phyloP scores from a whole-genome alignment of 768 basidiomycete species.

The Tricholoma hemisulphureum region DNA sequence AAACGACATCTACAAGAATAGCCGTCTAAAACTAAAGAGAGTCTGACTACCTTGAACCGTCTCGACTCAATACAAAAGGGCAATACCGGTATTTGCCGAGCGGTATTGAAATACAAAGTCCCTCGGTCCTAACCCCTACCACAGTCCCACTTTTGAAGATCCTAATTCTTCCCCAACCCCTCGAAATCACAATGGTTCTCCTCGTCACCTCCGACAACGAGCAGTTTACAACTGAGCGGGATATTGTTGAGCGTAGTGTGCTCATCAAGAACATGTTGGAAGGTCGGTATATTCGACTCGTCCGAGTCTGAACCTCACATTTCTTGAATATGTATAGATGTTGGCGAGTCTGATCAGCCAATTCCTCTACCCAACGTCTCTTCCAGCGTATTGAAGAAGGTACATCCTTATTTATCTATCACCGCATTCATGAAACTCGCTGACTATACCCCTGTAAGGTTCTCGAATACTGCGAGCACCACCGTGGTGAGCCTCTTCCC shows the following conservation, averaged over 20 bases:
- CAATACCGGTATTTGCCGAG: conserved; percentile 40
- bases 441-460: conserved; percentile 51
- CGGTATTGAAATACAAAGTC: conserved; percentile 27
- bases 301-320: conserved; percentile 3
- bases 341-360: conserved; percentile 91
- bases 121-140: conserved; percentile 6
- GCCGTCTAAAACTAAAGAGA: neutral
- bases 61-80: conserved; percentile 4
- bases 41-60: neutral
- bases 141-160: conserved; percentile 18
- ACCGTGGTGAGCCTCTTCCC: conserved; percentile 95
- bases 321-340: conserved; percentile 59
- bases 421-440: neutral
- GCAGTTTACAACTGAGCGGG: conserved; percentile 88
- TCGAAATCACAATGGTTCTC: conserved; percentile 60
- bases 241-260: conserved; percentile 92
- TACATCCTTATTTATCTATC: conserved; percentile 22
- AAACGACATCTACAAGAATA: conserved; percentile 41
- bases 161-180: conserved; percentile 10
- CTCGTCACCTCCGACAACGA: conserved; percentile 96
- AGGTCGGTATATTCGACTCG: conserved; percentile 49
- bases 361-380: conserved; percentile 95
- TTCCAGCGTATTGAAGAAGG: conserved; percentile 91
- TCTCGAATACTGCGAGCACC: conserved; percentile 98
- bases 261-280: conserved; percentile 99